A percentile compares a stretch with the other conserved stretches of the same genome.
Conservation (phyloP, 1,139 yeast species). For the Zygoascus sp. region DNA sequence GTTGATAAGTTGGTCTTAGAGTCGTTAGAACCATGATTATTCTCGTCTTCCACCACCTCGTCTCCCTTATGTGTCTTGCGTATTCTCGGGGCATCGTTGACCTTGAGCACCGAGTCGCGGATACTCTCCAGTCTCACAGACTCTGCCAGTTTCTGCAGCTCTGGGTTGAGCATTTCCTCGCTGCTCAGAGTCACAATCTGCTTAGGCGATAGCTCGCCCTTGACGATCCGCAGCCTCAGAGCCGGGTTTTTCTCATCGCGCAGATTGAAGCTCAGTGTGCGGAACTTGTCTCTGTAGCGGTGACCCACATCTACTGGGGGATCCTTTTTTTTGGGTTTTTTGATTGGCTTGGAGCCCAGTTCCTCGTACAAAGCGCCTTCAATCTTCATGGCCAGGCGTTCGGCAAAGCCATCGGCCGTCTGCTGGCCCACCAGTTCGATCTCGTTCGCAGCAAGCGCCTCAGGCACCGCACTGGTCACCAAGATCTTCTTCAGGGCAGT, state of each 20-base stretch:
- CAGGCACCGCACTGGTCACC: constrained; percentile 42
- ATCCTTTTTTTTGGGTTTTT: constrained; percentile 12
- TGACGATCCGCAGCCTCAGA: constrained; percentile 45
- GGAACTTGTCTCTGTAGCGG: constrained; percentile 50
- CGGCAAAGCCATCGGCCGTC: constrained; percentile 39
- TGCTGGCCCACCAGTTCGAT: constrained; percentile 36
- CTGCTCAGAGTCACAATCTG: constrained; percentile 55
- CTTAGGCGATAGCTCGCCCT: constrained; percentile 44
- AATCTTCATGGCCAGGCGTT: constrained; percentile 38
- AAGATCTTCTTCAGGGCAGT: constrained; percentile 39
- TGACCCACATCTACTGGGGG: constrained; percentile 35
- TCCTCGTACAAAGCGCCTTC: constrained; percentile 40
- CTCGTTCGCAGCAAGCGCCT: constrained; percentile 31
- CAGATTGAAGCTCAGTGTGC: constrained; percentile 52
- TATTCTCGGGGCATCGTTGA: constrained; percentile 53
- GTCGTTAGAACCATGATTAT: constrained; percentile 11
- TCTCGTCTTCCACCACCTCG: constrained; percentile 51
- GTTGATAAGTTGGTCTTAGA: not conserved
- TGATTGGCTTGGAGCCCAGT: constrained; percentile 30
- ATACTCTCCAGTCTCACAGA: constrained; percentile 66
- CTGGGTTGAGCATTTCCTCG: constrained; percentile 68
- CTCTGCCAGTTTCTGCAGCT: constrained; percentile 63
- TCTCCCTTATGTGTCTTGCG: constrained; percentile 85
- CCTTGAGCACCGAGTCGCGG: constrained; percentile 57
- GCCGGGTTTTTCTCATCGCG: constrained; percentile 49